Evolutionary conservation across 768 basidiomycete genomes (phyloP).

Genomic region (Clathrus columnatus): DNA sequence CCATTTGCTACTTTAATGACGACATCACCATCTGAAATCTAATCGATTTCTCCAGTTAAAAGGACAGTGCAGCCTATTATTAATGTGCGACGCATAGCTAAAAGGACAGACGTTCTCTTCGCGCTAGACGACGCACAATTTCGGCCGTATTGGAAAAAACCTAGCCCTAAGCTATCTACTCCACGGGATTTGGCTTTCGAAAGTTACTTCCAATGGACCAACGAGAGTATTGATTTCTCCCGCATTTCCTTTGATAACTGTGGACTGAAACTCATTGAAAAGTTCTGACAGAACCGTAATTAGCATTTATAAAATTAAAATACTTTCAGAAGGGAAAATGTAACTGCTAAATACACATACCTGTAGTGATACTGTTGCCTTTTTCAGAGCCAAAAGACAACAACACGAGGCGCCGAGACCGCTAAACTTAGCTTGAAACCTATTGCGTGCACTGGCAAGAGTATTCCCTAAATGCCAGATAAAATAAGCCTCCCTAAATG

Average conservation of each 20-base stretch:
- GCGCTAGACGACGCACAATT: conserved; percentile 64
- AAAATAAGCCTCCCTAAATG: too few relatives aligned
- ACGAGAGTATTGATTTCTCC: conserved; percentile 77
- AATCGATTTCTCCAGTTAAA: conserved; percentile 74
- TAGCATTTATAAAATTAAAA: background rate
- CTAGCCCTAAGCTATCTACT: conserved; percentile 75
- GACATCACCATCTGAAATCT: conserved; percentile 69
- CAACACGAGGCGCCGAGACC: too few relatives aligned
- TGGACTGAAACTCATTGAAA: conserved; percentile 70
- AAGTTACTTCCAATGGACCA: conserved; percentile 60
- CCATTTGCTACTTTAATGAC: conserved; percentile 74
- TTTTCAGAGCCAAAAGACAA: too few relatives aligned
- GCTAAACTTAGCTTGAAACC: too few relatives aligned
- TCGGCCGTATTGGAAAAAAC: conserved; percentile 65
- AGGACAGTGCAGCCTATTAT: conserved; percentile 66
- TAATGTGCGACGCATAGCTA: background rate
- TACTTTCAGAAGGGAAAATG: too few relatives aligned
- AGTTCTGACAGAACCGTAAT: conserved; percentile 49
- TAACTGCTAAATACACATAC: too few relatives aligned
- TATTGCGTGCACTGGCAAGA: too few relatives aligned
- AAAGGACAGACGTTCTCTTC: conserved; percentile 60
- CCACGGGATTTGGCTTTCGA: conserved; percentile 63
- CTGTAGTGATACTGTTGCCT: too few relatives aligned
- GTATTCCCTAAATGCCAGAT: too few relatives aligned
- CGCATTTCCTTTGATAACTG: conserved; percentile 92